Base-by-base conservation (phyloP, 139 green algal genomes). In the Coccomyxa sp. region DNA sequence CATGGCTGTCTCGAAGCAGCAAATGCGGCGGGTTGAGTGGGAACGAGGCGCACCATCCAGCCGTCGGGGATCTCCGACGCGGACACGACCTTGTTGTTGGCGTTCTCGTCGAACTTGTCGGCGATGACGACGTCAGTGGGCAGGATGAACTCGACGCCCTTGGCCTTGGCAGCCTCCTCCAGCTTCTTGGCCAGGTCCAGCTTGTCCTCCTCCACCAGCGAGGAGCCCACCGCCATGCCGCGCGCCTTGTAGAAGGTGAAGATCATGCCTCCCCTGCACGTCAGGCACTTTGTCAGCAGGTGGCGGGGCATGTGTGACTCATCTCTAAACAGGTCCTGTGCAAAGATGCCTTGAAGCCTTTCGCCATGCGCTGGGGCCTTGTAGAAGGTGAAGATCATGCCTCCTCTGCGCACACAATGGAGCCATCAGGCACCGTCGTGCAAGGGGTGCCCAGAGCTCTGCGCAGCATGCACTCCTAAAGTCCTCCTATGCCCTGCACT, bases 331-430 rank as follows among this genome's bases (percentile, higher is more conserved):
- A n/a, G n/a, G n/a, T n/a, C n/a, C n/a, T n/a, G n/a, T n/a, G n/a
- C n/a, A n/a, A n/a, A n/a, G n/a, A n/a, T n/a, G n/a, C n/a, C n/a
- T n/a, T n/a, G 75, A 82, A 82, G 72, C 96, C 96, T 22, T 96
- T 91, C 24, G 70, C 64, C 33, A 95, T 80, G 77, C 95, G n/a
- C 95, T 33, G 68, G 68, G 16, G 92, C 93, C 91, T 98, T 98
- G 95, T 97, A 98, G 93, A 99, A 99, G 80, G 96, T 99, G 93
- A 99, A 99, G 82, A 99, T 95, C 94, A 97, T 97, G 87, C 92
- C 93, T 72, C 93, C 94, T 77, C 93, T 92, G 85, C 54, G 68
- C 68, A n/a, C n/a, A n/a, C n/a, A n/a, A n/a, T n/a, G n/a, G n/a
- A n/a, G n/a, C n/a, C n/a, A n/a, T n/a, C n/a, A n/a, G n/a, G n/a